Conservation (phyloP, 208 protist species). For the Naegleria lovaniensis region DNA sequence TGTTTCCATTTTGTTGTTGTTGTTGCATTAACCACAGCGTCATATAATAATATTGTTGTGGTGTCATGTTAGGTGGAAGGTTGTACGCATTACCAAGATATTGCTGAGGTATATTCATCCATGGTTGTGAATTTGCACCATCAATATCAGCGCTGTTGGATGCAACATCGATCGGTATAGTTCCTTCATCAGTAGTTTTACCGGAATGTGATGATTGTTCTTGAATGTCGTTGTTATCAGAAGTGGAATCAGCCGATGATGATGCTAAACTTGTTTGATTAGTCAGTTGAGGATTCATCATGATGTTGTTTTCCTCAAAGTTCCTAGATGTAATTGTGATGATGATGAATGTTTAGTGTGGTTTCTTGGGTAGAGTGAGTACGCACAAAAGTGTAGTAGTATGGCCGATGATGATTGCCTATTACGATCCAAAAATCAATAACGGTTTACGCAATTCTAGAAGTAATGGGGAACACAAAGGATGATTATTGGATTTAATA, state of each 20-base stretch:
- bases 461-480: no score
- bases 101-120: neutral
- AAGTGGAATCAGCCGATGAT: neutral
- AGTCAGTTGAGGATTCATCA: neutral
- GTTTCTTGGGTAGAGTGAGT: no score
- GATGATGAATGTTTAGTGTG: neutral
- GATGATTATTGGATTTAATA: no score
- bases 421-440: no score
- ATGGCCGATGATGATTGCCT: no score
- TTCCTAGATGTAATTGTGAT: neutral
- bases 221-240: no score
- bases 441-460: no score
- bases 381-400: no score
- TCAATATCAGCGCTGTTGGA: neutral
- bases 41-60: constrained; percentile 1
- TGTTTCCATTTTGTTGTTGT: neutral
- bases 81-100: neutral
- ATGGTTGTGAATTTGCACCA: neutral
- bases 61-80: neutral
- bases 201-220: neutral
- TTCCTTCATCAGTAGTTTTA: neutral
- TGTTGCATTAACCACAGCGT: neutral
- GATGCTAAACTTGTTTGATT: neutral
- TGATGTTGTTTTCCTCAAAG: neutral
- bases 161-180: neutral